Conservation (phyloP, 2,329 filamentous ascomycete species). For the Blastomyces parvus region DNA sequence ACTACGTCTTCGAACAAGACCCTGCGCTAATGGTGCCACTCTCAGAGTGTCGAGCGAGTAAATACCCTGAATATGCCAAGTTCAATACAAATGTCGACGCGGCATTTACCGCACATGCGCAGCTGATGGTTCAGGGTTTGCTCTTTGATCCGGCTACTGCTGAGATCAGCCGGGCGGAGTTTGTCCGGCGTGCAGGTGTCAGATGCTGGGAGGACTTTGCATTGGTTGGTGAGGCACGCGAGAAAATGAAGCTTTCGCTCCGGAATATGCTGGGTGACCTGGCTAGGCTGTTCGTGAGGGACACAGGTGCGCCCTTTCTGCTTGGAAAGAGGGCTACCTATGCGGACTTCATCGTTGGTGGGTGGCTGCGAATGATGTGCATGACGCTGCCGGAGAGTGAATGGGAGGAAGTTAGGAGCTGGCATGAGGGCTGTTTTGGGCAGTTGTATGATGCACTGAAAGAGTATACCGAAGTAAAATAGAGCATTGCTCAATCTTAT, state of each 20-base stretch:
- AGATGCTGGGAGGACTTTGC: conserved; percentile 33
- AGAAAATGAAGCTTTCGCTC: conserved; percentile 34
- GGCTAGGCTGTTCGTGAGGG: conserved; percentile 32
- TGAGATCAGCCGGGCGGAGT: conserved; percentile 39
- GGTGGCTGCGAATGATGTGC: conserved; percentile 44
- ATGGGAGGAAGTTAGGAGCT: conserved; percentile 40
- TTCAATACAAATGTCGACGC: conserved; percentile 51
- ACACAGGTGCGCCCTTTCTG: conserved; percentile 41
- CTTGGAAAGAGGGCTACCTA: conserved; percentile 40
- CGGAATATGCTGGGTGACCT: conserved; percentile 35
- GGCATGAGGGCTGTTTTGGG: conserved; percentile 46
- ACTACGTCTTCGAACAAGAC: conserved; percentile 30
- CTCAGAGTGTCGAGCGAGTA: conserved; percentile 22
- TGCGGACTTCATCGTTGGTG: conserved; percentile 50
- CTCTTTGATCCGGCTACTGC: conserved; percentile 45
- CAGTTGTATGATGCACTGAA: conserved; percentile 41
- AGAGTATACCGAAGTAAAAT: conserved; percentile 29
- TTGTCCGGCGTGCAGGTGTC: conserved; percentile 41
- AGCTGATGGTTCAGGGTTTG: conserved; percentile 35
- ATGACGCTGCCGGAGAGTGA: conserved; percentile 36
- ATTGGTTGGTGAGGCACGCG: conserved; percentile 33
- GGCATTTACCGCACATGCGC: conserved; percentile 41
- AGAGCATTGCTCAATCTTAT: too few relatives aligned
- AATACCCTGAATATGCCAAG: conserved; percentile 33
- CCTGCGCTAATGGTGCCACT: conserved; percentile 31